phyloP scores from a whole-genome alignment of 2,329 filamentous ascomycete genomes.

The Diaporthe sp. region DNA sequence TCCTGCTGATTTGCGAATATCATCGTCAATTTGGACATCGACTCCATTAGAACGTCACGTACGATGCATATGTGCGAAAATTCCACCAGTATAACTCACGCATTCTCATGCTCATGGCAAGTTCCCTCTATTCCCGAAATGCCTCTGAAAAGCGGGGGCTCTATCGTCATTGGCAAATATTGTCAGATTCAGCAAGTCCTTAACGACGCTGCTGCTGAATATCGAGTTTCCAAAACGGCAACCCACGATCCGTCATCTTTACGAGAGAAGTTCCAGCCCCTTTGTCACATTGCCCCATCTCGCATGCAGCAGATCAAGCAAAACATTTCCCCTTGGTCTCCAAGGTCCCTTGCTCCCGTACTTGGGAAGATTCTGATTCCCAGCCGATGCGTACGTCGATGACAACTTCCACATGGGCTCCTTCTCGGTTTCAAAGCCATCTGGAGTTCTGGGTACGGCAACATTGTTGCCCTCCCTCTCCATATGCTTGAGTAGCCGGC shows the following conservation, averaged over 20 bases:
- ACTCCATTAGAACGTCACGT: background rate
- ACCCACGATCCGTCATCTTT: background rate
- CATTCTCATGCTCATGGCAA: background rate
- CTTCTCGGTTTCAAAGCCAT: background rate
- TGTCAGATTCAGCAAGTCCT: no score
- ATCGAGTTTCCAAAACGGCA: background rate
- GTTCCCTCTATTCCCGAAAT: background rate
- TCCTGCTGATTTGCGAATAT: background rate
- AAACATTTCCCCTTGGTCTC: conserved; percentile 6
- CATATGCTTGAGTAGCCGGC: conserved; percentile 67
- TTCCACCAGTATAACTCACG: background rate
- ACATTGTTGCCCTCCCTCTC: conserved; percentile 50
- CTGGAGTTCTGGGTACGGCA: conserved; percentile 14
- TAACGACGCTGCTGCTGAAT: background rate
- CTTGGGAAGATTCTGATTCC: conserved; percentile 7
- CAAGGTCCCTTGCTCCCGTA: conserved; percentile 32
- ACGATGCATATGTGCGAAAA: background rate
- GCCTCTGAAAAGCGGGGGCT: no score
- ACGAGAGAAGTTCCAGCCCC: background rate
- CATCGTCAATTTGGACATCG: background rate
- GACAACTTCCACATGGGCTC: conserved; percentile 19
- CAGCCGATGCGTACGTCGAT: conserved; percentile 15
- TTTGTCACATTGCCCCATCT: conserved; percentile 29
- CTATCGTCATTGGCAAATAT: no score
- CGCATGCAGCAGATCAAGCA: conserved; percentile 26